A percentile compares a stretch with the other conserved stretches of the same genome.
phyloP scores from a whole-genome alignment of 805 yeast genomes.

The Candida quercuum region DNA sequence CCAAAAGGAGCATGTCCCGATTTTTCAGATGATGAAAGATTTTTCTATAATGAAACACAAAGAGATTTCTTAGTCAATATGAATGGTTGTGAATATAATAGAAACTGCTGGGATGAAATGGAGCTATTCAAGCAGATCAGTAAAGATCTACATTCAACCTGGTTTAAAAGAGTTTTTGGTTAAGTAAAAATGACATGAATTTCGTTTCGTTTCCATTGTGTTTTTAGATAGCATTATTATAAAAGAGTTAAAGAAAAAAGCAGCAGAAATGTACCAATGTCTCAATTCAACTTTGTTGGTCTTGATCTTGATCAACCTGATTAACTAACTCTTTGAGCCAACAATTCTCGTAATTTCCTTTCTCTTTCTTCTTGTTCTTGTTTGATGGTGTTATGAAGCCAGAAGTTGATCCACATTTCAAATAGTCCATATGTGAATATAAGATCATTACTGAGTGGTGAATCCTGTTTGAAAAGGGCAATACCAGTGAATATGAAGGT shows the following conservation, averaged over 20 bases:
- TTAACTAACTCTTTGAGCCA: slow-evolving; percentile 11
- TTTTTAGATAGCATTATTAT: too few species aligned
- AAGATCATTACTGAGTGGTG: slow-evolving; percentile 51
- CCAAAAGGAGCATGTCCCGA: slow-evolving; percentile 33
- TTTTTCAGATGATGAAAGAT: slow-evolving; percentile 23
- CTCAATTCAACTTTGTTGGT: too few species aligned
- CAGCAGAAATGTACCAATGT: too few species aligned
- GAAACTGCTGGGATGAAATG: slow-evolving; percentile 37
- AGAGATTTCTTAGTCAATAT: slow-evolving; percentile 35
- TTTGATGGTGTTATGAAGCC: slow-evolving; percentile 54
- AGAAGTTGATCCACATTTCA: slow-evolving; percentile 67
- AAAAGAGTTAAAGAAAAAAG: too few species aligned
- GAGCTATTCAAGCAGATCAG: slow-evolving; percentile 29
- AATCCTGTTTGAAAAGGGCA: slow-evolving; percentile 40
- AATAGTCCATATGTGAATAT: slow-evolving; percentile 51
- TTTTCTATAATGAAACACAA: slow-evolving; percentile 31
- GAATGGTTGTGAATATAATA: slow-evolving; percentile 33
- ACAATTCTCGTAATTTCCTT: slow-evolving; percentile 30
- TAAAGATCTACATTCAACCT: slow-evolving; percentile 26
- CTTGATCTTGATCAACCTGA: too few species aligned
- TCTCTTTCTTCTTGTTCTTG: slow-evolving; percentile 48
- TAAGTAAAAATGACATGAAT: background rate
- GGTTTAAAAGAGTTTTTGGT: slow-evolving; percentile 23
- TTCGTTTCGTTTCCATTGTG: background rate
- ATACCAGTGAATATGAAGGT: slow-evolving; percentile 46